phyloP scores from a whole-genome alignment of 2,329 filamentous ascomycete species.

The Byssoonygena ceratinophila region DNA sequence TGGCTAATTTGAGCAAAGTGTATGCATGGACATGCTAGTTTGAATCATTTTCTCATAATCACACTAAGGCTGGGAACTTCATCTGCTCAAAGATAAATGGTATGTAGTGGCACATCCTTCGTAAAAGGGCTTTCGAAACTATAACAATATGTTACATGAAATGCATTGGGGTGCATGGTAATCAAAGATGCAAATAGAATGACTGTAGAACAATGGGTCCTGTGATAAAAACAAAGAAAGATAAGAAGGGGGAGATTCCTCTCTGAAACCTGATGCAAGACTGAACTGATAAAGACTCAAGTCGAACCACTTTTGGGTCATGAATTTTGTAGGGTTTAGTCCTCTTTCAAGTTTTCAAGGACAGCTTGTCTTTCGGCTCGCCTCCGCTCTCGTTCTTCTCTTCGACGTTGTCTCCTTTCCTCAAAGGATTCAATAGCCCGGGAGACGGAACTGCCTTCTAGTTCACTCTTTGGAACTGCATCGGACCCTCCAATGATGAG shows the following conservation, averaged over 20 bases:
- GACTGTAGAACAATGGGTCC: background rate
- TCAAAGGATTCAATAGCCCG: conserved; percentile 21
- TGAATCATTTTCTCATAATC: background rate
- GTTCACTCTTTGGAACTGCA: conserved; percentile 36
- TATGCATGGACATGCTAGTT: background rate
- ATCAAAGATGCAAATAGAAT: background rate
- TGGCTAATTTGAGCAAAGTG: background rate
- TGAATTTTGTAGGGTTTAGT: background rate
- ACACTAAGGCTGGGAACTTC: background rate
- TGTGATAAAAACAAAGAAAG: background rate
- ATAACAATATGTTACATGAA: background rate
- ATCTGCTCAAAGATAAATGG: background rate
- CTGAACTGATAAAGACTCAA: no score
- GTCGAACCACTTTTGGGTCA: background rate
- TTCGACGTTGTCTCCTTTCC: conserved; percentile 19
- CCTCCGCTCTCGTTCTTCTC: conserved; percentile 22
- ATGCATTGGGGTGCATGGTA: background rate
- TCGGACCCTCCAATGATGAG: conserved; percentile 56
- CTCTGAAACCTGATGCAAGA: background rate
- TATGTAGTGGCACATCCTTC: background rate
- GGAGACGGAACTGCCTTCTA: conserved; percentile 2
- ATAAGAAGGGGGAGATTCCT: background rate
- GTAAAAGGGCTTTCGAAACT: background rate
- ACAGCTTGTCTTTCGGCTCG: conserved; percentile 18
- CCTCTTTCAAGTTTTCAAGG: conserved; percentile 13